These are phyloP conservation scores for Pholiota molesta DNA, from an alignment of 768 basidiomycete species.

Conservation along the genomic window DNA sequence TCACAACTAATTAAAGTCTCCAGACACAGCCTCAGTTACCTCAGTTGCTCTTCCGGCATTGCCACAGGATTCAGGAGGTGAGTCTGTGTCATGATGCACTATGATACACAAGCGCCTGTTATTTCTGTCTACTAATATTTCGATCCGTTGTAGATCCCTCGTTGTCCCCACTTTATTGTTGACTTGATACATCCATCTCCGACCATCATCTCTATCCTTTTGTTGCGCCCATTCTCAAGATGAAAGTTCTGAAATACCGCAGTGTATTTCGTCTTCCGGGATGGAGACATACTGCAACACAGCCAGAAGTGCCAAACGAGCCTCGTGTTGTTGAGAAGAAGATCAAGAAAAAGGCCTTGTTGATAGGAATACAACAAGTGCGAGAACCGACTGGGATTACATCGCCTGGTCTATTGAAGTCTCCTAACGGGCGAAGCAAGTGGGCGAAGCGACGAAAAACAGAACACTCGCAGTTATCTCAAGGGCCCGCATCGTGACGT, in stretches of 20 bases:
- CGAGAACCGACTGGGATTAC: conserved; percentile 3
- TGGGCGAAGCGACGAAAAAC: conserved; percentile 17
- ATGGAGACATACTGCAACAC: not conserved
- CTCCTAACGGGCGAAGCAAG: not conserved
- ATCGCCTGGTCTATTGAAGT: not conserved
- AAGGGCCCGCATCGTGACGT: conserved; percentile 44
- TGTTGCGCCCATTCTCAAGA: not conserved
- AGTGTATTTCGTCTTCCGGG: not conserved
- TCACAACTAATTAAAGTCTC: not conserved
- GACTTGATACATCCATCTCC: not conserved
- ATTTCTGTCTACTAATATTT: not conserved
- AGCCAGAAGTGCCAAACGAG: not conserved
- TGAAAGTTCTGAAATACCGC: not conserved
- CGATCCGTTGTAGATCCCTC: not conserved
- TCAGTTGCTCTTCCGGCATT: not conserved
- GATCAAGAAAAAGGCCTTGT: conserved; percentile 33
- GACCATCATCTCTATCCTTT: not conserved
- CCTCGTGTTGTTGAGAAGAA: conserved; percentile 10
- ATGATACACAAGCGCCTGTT: not conserved
- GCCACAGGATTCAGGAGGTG: not conserved
- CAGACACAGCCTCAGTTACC: not conserved
- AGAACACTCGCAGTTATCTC: conserved; percentile 20
- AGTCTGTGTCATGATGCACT: too few species aligned
- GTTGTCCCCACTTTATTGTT: not conserved
- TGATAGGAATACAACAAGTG: conserved; percentile 40